phyloP scores from a whole-genome alignment of 768 basidiomycete species.

The Lentinula boryana region DNA sequence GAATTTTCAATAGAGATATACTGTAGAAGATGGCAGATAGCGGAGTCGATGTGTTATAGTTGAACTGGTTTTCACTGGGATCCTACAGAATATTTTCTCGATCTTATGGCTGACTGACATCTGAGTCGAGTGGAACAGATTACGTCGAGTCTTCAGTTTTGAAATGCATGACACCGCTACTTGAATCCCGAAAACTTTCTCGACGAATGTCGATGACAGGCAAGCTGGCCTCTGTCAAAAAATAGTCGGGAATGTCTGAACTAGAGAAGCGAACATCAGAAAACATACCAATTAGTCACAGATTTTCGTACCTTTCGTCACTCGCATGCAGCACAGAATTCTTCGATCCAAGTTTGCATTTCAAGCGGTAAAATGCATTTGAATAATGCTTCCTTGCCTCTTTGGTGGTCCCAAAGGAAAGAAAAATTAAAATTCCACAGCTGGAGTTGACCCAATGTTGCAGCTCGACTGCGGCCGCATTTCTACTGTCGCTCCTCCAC shows the following conservation, averaged over 20 bases:
- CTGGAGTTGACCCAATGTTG: neutral
- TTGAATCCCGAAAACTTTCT: neutral
- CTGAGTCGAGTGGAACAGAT: neutral
- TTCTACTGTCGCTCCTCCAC: neutral
- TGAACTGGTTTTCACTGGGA: no score
- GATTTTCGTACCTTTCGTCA: neutral
- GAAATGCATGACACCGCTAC: neutral
- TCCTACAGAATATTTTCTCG: no score
- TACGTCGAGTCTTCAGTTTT: neutral
- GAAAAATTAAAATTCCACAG: neutral
- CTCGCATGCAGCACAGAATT: neutral
- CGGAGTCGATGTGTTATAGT: no score
- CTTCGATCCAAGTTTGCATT: neutral
- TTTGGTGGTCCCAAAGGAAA: neutral
- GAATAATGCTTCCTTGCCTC: neutral
- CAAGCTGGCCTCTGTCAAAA: neutral
- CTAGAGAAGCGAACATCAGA: neutral
- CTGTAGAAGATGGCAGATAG: no score
- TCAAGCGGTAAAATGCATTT: neutral
- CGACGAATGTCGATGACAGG: neutral
- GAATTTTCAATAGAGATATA: neutral
- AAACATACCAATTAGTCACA: neutral
- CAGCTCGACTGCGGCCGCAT: neutral
- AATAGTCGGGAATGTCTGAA: neutral
- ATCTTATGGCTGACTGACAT: no score